phyloP scores from a whole-genome alignment of 306 rosid genomes.

The Hippophae tibetana region DNA sequence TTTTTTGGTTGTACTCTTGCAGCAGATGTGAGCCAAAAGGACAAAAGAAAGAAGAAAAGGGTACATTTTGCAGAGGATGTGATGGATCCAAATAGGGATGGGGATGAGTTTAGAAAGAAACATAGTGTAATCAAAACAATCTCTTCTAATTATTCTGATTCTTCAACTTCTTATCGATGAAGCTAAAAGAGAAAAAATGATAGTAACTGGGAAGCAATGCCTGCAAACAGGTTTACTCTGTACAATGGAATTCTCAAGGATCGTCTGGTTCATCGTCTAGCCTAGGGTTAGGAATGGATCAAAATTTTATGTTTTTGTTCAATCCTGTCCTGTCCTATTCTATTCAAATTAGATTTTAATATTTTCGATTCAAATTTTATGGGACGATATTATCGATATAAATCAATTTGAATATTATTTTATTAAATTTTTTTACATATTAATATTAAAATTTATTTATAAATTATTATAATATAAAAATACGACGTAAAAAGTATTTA shows the following conservation, averaged over 20 bases:
- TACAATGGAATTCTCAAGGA: conserved; percentile 83
- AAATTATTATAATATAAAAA: no score
- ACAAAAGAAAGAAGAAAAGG: conserved; percentile 44
- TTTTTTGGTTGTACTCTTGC: background rate
- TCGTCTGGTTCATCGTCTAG: conserved; percentile 56
- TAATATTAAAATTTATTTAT: no score
- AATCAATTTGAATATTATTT: no score
- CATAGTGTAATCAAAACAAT: conserved; percentile 3
- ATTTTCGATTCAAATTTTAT: no score
- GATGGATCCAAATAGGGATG: conserved; percentile 53
- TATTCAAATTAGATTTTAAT: no score
- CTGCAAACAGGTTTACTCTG: conserved; percentile 72
- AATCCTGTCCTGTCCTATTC: no score
- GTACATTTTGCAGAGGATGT: conserved; percentile 83
- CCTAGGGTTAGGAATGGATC: conserved; percentile 12
- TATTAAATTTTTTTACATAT: no score
- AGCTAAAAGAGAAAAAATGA: conserved; percentile 17
- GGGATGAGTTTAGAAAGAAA: conserved; percentile 52
- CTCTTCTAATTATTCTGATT: conserved; percentile 11
- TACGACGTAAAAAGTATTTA: no score
- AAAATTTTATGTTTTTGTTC: no score
- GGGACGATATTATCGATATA: no score
- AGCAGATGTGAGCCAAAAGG: conserved; percentile 45
- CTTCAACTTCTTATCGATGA: conserved; percentile 21
- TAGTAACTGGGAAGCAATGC: conserved; percentile 42